phyloP scores from a whole-genome alignment of 441 rosid species.

The Raphanus hybrid region DNA sequence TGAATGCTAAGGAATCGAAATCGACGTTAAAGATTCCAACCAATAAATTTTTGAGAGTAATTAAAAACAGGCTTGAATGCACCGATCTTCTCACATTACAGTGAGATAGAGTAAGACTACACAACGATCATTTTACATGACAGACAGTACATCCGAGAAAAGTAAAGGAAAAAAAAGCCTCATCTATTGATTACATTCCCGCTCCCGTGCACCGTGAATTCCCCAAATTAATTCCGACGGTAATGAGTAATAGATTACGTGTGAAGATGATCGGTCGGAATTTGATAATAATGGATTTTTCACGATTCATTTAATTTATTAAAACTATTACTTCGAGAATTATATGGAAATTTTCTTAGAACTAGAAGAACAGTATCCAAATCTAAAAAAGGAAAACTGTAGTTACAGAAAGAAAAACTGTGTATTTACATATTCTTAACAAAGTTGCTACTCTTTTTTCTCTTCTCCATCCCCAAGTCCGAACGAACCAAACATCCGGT shows the following conservation, averaged over 20 bases:
- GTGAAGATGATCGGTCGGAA: conserved; percentile 24
- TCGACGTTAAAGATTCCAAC: no score
- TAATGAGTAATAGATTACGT: conserved; percentile 32
- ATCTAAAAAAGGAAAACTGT: neutral
- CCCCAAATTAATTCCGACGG: conserved; percentile 35
- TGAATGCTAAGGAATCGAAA: no score
- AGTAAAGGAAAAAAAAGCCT: conserved; percentile 5
- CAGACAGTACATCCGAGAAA: neutral
- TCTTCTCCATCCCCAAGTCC: conserved; percentile 23
- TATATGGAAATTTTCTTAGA: neutral
- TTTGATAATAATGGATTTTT: neutral
- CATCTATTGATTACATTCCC: conserved; percentile 31
- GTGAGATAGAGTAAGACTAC: no score
- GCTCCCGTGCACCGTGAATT: conserved; percentile 38
- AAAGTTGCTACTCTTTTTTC: conserved; percentile 27
- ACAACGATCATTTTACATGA: neutral
- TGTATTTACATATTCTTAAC: conserved; percentile 59
- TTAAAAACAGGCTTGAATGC: no score
- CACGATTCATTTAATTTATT: neutral
- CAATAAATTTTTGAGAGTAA: no score
- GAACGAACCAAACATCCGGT: conserved; percentile 37
- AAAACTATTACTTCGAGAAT: neutral
- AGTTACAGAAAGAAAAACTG: conserved; percentile 27
- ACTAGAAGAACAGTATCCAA: conserved; percentile 20
- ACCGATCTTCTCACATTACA: no score